Evolutionary conservation across 2,329 filamentous ascomycete genomes (phyloP), one percentile per base, ranked within the genome.

Genomic region (Uncinocarpus reesii): DNA sequence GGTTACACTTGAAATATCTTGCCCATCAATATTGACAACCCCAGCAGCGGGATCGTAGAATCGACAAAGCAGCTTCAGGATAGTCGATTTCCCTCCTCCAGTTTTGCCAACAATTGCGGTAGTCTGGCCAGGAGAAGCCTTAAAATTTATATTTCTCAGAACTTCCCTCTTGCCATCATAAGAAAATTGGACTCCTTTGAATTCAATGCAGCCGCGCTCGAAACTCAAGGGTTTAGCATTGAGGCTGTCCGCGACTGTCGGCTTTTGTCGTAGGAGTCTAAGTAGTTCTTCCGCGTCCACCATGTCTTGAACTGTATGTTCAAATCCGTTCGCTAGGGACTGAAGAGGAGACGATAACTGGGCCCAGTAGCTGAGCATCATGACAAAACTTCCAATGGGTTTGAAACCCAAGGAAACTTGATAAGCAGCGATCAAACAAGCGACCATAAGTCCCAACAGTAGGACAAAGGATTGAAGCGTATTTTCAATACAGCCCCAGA

Each of bases 291-390:
- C 81, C 0, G 81, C 79, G 56, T 84, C 78, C 31, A 84, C 76
- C 21, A 86, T 64, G 41, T 77, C 73, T 16, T 66, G 64, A 2
- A 71, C 67, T 24, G 79, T 63, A 40, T 68, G 66, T 18, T 68
- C 66, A 49, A 75, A 72, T 23, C 71, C 72, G 53, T 66, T 71
- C 0, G 71, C 70, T 34, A 80, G 67, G 10, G 68, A 67, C n/a
- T 68, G 65, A 2, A 80, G 62, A 5, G 76, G 76, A 2, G 58
- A 59, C 48, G 69, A 57, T 11, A 77, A 52, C 60, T 72, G 62
- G 57, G 65, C 63, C 81, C 81, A 86, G 61, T 84, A 85, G 28
- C 76, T 73, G 13, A 82, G 67, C 21, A 86, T 63, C 15, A 80
- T 79, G 3, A 84, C 76, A 52, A 86, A 80, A 51, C 74, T 74